Evolutionary conservation across 345 rosid species (phyloP).

Genomic region (Microthlaspi erraticum): DNA sequence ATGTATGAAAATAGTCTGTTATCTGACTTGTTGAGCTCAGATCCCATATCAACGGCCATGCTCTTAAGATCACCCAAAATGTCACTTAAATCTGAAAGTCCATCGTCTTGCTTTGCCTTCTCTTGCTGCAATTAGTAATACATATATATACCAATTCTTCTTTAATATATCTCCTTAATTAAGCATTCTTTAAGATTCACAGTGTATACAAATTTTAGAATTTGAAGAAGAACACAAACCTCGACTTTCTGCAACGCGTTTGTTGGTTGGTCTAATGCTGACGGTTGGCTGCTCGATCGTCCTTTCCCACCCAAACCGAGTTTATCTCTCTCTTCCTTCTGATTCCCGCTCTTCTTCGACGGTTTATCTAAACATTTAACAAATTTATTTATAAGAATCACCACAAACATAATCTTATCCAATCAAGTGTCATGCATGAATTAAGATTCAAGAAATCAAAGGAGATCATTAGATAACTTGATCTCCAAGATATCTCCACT

Average conservation of each 20-base stretch:
- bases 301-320: slow-evolving; percentile 65
- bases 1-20: background rate
- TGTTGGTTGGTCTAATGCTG: slow-evolving; percentile 60
- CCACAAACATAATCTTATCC: background rate
- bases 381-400: background rate
- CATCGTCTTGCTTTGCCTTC: slow-evolving; percentile 89
- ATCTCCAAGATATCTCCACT: no score
- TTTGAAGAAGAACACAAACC: slow-evolving; percentile 43
- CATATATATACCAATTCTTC: background rate
- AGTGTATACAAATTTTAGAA: background rate
- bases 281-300: slow-evolving; percentile 46
- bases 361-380: slow-evolving; percentile 49
- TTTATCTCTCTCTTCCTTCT: slow-evolving; percentile 67
- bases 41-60: slow-evolving; percentile 96
- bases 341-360: slow-evolving; percentile 54
- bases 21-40: slow-evolving; percentile 74
- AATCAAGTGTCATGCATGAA: no score
- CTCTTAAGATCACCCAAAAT: slow-evolving; percentile 85
- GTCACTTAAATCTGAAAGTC: slow-evolving; percentile 73
- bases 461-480: no score
- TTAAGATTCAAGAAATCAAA: no score
- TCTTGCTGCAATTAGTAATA: slow-evolving; percentile 61
- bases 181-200: no score
- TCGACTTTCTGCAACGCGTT: slow-evolving; percentile 77
- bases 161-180: no score